phyloP scores from a whole-genome alignment of 1,284 basidiomycete genomes.

The Cronartium quercuum region DNA sequence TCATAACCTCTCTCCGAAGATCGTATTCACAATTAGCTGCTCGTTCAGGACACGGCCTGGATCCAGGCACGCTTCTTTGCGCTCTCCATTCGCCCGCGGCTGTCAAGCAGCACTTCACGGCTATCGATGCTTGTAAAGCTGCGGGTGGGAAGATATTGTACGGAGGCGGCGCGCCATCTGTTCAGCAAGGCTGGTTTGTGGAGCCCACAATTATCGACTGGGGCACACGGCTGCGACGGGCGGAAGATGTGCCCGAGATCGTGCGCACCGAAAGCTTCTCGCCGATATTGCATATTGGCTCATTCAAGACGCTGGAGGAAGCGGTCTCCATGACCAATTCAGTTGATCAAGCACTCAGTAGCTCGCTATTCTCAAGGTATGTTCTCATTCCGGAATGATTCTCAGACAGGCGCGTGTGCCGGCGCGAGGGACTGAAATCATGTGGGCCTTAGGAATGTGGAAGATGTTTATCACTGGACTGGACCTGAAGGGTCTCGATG shows the following conservation, averaged over 20 bases:
- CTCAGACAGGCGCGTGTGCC: not conserved
- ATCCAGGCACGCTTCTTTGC: constrained; percentile 66
- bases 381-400: not conserved
- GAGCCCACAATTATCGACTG: constrained; percentile 69
- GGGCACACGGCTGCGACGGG: constrained; percentile 52
- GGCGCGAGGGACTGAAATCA: not conserved
- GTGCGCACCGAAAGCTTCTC: constrained; percentile 82
- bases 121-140: constrained; percentile 61
- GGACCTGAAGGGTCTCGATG: constrained; percentile 43
- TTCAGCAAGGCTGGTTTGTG: constrained; percentile 71
- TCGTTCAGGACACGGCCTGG: constrained; percentile 73
- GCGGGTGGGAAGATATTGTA: constrained; percentile 69
- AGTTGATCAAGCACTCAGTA: constrained; percentile 82
- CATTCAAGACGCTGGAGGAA: constrained; percentile 82
- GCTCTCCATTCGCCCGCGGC: constrained; percentile 71
- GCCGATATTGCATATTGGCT: constrained; percentile 75
- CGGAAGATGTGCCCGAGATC: constrained; percentile 58
- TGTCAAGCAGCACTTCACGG: constrained; percentile 61
- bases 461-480: constrained; percentile 44
- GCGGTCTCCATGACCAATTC: constrained; percentile 88
- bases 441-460: constrained; percentile 28
- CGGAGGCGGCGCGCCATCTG: constrained; percentile 57
- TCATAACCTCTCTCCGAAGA: constrained; percentile 68
- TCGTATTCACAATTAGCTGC: constrained; percentile 57
- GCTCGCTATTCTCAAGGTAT: constrained; percentile 71